Evolutionary conservation across 495 filamentous ascomycete genomes (phyloP).

Genomic region (Talaromyces stipitatus): DNA sequence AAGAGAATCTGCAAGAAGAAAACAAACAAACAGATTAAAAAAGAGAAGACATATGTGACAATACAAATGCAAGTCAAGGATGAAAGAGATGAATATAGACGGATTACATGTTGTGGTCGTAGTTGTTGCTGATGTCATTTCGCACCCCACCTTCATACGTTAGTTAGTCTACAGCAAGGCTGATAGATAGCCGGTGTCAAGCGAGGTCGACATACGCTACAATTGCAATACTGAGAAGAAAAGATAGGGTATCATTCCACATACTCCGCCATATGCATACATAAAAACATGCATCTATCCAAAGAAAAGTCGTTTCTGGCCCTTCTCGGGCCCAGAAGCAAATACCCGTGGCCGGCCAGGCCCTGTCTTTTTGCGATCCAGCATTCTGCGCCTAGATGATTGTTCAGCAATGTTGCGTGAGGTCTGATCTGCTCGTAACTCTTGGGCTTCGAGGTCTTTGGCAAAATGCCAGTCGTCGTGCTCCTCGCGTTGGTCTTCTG

Average conservation of each 20-base stretch:
- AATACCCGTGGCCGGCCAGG: conserved; percentile 18
- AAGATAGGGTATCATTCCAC: conserved; percentile 1
- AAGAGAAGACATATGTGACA: neutral
- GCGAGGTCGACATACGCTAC: neutral
- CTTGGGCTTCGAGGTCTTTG: conserved; percentile 67
- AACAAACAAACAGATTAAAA: neutral
- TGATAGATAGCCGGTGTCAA: too few relatives aligned
- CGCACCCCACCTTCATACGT: neutral
- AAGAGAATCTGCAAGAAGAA: neutral
- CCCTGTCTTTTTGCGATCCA: conserved; percentile 1
- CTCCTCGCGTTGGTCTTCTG: conserved; percentile 53
- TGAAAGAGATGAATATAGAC: neutral
- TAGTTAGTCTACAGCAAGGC: too few relatives aligned
- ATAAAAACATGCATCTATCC: conserved; percentile 20
- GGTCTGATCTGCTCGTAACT: conserved; percentile 26
- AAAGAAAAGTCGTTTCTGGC: conserved; percentile 69
- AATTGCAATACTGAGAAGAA: neutral
- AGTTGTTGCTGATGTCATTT: neutral
- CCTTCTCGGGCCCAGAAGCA: conserved; percentile 55
- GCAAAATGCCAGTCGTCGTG: conserved; percentile 97
- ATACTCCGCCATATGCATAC: conserved; percentile 3
- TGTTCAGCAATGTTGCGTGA: conserved; percentile 16
- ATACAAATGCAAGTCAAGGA: neutral
- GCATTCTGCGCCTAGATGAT: conserved; percentile 12
- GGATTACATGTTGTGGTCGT: neutral